These are phyloP conservation scores for Exophiala sp. DNA, from an alignment of 2,329 filamentous ascomycete species.

Conservation along the genomic window DNA sequence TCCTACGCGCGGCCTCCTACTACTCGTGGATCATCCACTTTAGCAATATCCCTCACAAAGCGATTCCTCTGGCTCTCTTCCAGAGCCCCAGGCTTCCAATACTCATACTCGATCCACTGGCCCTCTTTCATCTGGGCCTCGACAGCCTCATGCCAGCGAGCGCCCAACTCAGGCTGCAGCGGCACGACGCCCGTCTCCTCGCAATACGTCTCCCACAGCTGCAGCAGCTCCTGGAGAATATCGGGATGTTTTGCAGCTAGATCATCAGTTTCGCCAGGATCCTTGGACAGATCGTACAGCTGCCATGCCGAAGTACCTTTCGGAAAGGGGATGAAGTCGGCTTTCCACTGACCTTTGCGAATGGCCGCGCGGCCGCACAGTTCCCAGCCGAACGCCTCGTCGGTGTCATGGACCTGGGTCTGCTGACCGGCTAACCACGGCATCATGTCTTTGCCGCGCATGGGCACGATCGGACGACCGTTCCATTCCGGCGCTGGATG, in stretches of 20 bases:
- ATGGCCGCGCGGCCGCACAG: conserved; percentile 51
- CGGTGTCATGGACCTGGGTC: conserved; percentile 44
- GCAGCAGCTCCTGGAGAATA: conserved; percentile 45
- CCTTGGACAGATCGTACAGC: conserved; percentile 49
- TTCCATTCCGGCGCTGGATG: conserved; percentile 52
- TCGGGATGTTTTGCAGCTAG: conserved; percentile 40
- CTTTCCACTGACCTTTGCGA: conserved; percentile 53
- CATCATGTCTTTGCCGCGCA: conserved; percentile 48
- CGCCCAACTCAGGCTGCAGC: conserved; percentile 52
- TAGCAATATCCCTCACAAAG: conserved; percentile 33
- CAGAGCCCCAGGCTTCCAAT: conserved; percentile 52
- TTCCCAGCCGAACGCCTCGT: conserved; percentile 54
- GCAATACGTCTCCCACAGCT: conserved; percentile 47
- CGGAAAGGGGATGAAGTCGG: conserved; percentile 52
- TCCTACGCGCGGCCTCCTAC: conserved; percentile 11
- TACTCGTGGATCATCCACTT: conserved; percentile 25
- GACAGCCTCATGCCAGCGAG: conserved; percentile 52
- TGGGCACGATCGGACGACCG: conserved; percentile 46
- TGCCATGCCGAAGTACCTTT: conserved; percentile 54
- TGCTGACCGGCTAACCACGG: conserved; percentile 36
- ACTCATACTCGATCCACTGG: conserved; percentile 61
- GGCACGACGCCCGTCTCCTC: conserved; percentile 38
- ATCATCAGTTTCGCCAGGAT: conserved; percentile 49
- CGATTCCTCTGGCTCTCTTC: conserved; percentile 34
- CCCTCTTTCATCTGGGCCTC: conserved; percentile 62